phyloP scores from a whole-genome alignment of 176 grass and related monocot species.

The Triticum turgidum region DNA sequence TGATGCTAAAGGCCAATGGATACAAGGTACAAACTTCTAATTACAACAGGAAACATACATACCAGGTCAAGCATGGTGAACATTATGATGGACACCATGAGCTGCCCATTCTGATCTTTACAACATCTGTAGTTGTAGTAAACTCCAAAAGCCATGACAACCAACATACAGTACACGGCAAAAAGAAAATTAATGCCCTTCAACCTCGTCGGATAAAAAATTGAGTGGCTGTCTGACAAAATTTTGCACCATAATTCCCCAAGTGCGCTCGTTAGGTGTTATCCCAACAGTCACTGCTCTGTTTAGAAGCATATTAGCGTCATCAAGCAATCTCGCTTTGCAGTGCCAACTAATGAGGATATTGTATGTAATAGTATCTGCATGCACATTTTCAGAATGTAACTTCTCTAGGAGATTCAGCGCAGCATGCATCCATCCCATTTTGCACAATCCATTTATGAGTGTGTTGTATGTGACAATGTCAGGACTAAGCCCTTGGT shows the following conservation, averaged over 20 bases:
- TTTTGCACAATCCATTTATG: conserved; percentile 87
- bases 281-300: conserved; percentile 56
- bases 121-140: background rate
- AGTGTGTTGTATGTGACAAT: conserved; percentile 92
- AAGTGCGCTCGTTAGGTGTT: conserved; percentile 61
- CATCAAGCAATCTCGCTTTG: conserved; percentile 77
- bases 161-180: conserved; percentile 19
- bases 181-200: conserved; percentile 23
- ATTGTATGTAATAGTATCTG: conserved; percentile 89
- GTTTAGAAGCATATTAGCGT: conserved; percentile 62
- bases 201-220: conserved; percentile 27
- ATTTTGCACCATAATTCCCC: conserved; percentile 76
- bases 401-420: conserved; percentile 86
- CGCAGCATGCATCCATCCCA: conserved; percentile 72
- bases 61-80: conserved; percentile 6
- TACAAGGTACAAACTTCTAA: conserved; percentile 15
- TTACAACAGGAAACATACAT: background rate
- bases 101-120: conserved; percentile 4
- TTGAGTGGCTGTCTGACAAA: conserved; percentile 42
- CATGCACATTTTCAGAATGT: conserved; percentile 59
- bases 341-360: conserved; percentile 97
- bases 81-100: background rate
- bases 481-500: conserved; percentile 69
- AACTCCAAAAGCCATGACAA: conserved; percentile 1
- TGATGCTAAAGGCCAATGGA: background rate